A percentile compares a stretch with the other conserved stretches of the same genome.
phyloP scores from a whole-genome alignment of 345 rosid species.

The Populus davidiana region DNA sequence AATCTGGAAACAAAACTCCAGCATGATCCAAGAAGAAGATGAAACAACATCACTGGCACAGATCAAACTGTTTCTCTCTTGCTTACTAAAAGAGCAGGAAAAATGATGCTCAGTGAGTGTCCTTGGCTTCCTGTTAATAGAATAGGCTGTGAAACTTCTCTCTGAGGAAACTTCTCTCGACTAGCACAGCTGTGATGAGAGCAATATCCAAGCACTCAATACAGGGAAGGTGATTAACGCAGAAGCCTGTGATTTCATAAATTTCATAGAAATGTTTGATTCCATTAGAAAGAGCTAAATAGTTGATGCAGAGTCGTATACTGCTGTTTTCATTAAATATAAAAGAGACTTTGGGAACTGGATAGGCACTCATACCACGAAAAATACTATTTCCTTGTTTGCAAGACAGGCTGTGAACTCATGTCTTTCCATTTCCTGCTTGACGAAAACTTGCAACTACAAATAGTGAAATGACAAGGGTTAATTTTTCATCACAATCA shows the following conservation, averaged over 20 bases:
- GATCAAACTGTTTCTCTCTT: not conserved
- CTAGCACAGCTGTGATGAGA: constrained; percentile 30
- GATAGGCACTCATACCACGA: constrained; percentile 47
- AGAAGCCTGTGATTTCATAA: constrained; percentile 59
- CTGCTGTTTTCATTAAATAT: not conserved
- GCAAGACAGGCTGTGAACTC: constrained; percentile 58
- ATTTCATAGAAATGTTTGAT: not conserved
- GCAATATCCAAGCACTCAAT: constrained; percentile 61
- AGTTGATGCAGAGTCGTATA: not conserved
- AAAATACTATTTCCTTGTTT: constrained; percentile 61
- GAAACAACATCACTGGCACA: not conserved
- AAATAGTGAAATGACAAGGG: constrained; percentile 7
- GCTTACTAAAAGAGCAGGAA: not conserved
- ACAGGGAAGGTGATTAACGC: constrained; percentile 62
- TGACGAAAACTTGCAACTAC: constrained; percentile 72
- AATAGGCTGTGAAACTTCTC: constrained; percentile 6
- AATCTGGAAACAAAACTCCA: not conserved
- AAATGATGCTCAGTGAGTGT: no score
- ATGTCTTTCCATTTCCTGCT: constrained; percentile 54
- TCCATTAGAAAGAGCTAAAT: not conserved
- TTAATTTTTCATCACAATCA: not conserved
- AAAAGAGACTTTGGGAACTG: not conserved
- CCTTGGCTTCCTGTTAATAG: not conserved
- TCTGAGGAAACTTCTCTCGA: constrained; percentile 4
- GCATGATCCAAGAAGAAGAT: not conserved